phyloP scores from a whole-genome alignment of 306 rosid species.

The Casuarina cunninghamiana region DNA sequence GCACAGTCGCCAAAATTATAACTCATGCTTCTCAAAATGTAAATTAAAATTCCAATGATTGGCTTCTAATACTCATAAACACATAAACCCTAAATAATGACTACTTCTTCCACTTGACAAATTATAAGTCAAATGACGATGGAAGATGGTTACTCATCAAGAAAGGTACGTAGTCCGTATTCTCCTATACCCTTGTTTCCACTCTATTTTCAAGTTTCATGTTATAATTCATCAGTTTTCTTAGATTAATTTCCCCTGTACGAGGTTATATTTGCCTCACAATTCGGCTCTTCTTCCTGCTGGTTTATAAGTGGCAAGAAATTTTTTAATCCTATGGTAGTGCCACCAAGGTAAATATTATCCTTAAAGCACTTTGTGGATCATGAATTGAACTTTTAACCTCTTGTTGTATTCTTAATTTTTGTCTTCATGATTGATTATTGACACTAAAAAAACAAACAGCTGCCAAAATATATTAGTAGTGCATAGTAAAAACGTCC shows the following conservation, averaged over 20 bases:
- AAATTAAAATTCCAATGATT: not conserved
- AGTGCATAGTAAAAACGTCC: conserved; percentile 13
- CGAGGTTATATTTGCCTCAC: not conserved
- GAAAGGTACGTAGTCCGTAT: not conserved
- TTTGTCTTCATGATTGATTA: not conserved
- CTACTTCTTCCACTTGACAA: not conserved
- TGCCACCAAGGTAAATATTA: conserved; percentile 2
- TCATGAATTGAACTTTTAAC: conserved; percentile 8
- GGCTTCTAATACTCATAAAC: not conserved
- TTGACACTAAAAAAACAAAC: not conserved
- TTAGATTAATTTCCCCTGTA: not conserved
- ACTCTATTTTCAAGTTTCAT: not conserved
- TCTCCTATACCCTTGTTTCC: not conserved
- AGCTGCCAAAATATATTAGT: not conserved
- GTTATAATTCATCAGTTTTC: too few relatives aligned
- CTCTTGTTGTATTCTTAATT: conserved; percentile 1
- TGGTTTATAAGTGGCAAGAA: not conserved
- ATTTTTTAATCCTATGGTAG: not conserved
- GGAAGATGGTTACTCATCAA: not conserved
- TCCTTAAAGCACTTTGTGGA: not conserved
- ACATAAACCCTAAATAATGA: not conserved
- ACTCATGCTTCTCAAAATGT: not conserved
- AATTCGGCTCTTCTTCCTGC: not conserved
- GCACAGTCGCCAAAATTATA: not conserved
- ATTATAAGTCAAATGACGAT: not conserved